phyloP scores from a whole-genome alignment of 805 yeast genomes.

The Groenewaldozyma salmanticensis region DNA sequence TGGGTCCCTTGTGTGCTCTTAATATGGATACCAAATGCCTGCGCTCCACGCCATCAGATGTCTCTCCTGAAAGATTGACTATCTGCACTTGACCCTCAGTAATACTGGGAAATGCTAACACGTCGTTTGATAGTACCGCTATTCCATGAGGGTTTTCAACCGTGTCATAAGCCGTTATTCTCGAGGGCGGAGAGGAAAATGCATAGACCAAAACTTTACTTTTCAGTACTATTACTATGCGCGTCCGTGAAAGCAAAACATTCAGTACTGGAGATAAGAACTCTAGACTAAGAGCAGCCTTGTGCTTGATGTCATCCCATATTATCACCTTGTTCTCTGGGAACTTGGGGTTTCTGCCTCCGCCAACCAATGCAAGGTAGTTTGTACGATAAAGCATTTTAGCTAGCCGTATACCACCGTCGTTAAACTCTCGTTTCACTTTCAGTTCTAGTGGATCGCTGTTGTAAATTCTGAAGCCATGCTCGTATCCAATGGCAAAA shows the following conservation, averaged over 20 bases:
- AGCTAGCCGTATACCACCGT: constrained; percentile 62
- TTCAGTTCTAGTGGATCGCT: constrained; percentile 78
- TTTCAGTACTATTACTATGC: constrained; percentile 63
- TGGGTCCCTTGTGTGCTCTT: constrained; percentile 63
- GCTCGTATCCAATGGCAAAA: constrained; percentile 71
- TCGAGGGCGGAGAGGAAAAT: constrained; percentile 69
- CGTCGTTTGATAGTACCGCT: constrained; percentile 44
- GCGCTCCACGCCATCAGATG: constrained; percentile 43
- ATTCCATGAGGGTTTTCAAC: constrained; percentile 52
- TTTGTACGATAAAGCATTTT: constrained; percentile 86
- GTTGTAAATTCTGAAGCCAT: constrained; percentile 77
- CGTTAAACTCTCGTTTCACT: constrained; percentile 43
- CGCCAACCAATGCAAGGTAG: constrained; percentile 83
- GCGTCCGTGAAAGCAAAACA: constrained; percentile 62
- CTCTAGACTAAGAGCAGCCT: constrained; percentile 62
- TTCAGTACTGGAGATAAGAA: constrained; percentile 67
- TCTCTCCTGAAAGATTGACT: constrained; percentile 50
- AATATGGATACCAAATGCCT: constrained; percentile 56
- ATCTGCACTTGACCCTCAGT: constrained; percentile 70
- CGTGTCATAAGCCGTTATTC: constrained; percentile 56
- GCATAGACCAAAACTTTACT: constrained; percentile 67
- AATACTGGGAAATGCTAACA: constrained; percentile 71
- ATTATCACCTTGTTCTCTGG: constrained; percentile 72
- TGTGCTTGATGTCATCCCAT: constrained; percentile 85
- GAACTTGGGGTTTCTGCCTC: constrained; percentile 70